Conservation (phyloP, 2,329 filamentous ascomycete genomes). For the Phyllachora maydis region DNA sequence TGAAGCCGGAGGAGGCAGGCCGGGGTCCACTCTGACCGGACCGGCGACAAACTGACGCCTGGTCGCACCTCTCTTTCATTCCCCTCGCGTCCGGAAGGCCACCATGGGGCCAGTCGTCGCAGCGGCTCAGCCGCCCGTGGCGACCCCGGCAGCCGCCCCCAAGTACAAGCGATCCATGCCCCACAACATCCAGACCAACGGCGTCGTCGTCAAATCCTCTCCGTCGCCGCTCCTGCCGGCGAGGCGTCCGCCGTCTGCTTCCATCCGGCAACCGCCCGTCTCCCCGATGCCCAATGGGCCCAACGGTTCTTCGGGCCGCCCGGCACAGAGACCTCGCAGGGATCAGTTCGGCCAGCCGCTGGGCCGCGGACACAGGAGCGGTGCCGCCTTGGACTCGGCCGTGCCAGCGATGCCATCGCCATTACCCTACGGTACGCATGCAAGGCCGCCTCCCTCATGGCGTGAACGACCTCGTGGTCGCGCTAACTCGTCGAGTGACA, state of each 20-base stretch:
- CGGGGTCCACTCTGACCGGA: no score
- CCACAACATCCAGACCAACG: constrained; percentile 46
- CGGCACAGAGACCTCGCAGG: constrained; percentile 35
- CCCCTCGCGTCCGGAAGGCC: no score
- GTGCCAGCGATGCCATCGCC: constrained; percentile 2
- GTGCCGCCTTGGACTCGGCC: no score
- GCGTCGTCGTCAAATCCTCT: constrained; percentile 34
- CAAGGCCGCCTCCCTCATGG: background rate
- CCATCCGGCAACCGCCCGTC: constrained; percentile 27
- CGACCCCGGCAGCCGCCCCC: constrained; percentile 17
- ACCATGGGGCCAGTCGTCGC: constrained; percentile 35
- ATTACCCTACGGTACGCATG: constrained; percentile 5
- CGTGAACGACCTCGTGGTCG: no score
- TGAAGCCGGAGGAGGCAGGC: no score
- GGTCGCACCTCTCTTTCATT: no score
- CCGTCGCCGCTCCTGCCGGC: constrained; percentile 35
- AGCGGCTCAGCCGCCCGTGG: constrained; percentile 18
- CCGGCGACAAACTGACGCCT: no score
- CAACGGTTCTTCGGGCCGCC: constrained; percentile 25
- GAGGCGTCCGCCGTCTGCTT: constrained; percentile 26
- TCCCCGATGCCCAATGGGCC: constrained; percentile 18
- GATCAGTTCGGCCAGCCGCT: constrained; percentile 25
- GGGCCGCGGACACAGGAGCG: constrained; percentile 27
- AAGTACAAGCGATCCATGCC: constrained; percentile 52
- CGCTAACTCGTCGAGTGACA: constrained; percentile 5